Conservation (phyloP, 495 filamentous ascomycete genomes). For the Choiromyces venosus region DNA sequence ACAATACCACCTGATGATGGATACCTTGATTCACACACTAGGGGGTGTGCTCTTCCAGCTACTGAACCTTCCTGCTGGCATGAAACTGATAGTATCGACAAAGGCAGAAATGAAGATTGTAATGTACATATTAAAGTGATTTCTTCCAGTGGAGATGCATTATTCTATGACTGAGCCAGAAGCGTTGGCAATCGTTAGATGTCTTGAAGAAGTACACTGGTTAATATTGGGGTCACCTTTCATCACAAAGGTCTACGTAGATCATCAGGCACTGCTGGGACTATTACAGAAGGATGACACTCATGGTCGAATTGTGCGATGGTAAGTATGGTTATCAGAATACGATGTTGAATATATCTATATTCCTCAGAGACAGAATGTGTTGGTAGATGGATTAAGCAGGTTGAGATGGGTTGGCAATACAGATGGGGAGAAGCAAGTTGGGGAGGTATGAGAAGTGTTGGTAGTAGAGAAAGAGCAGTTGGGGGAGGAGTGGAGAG, state of each 20-base stretch:
- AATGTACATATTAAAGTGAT: background rate
- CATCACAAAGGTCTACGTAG: conserved; percentile 2
- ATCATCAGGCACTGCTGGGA: background rate
- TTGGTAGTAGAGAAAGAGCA: background rate
- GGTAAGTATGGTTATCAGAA: conserved; percentile 8
- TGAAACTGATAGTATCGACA: background rate
- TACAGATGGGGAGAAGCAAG: background rate
- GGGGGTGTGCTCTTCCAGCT: conserved; percentile 11
- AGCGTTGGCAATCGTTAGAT: background rate
- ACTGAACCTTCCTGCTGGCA: background rate
- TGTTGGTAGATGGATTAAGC: conserved; percentile 10
- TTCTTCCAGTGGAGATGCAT: background rate
- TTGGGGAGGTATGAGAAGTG: conserved; percentile 1
- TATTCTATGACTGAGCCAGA: conserved; percentile 9
- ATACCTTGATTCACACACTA: background rate
- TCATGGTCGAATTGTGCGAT: background rate
- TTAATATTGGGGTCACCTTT: background rate
- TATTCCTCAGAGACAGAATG: background rate
- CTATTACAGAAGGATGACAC: conserved; percentile 6
- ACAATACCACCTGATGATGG: conserved; percentile 1
- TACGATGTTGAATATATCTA: conserved; percentile 7
- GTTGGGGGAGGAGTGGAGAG: background rate
- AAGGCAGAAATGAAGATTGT: background rate
- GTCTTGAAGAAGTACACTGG: background rate
- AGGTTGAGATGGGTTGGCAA: conserved; percentile 2